Evolutionary conservation across 352 stramenopile species (phyloP), one percentile per base, ranked within the genome.

Genomic region (Bremia lactucae): DNA sequence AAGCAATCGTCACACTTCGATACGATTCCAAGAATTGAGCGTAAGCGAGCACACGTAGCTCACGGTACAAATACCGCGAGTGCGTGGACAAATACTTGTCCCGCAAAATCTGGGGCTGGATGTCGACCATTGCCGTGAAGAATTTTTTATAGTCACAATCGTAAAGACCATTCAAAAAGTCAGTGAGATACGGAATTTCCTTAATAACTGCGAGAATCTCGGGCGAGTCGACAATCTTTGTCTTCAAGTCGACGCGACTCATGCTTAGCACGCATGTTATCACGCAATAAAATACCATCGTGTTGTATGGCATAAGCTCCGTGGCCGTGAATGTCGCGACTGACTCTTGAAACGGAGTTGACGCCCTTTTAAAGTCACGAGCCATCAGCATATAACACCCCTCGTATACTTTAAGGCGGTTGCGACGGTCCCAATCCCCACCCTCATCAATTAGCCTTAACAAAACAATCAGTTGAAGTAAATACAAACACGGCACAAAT

Each of bases 1-100:
- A 97, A 26, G 81, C 62, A 41, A 99, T 83, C 22, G 95, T 98
- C 14, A 99, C 96, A 42, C 83, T 88, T 52, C 77, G 77, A 66
- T 99, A 99, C 2, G 94, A 94, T 56, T 98, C 94, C 40, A 99
- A 76, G 72, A 98, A 99, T 66, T 99, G 95, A 42, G 87, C 76
- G 65, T 98, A 98, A 10, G 87, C 96, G 10, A 98, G 61, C 38
- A 99, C 90, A 42, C 97, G 93, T 38, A 98, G 64, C 70, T 99
- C 96, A 40, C 95, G 83, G 58, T 99, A 92, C 49, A 98, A 71
- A 65, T 92, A 98, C 18, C 83, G 71, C 21, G 80, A 69, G 66
- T 98, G 93, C 1, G 69, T 77, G 25, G 87, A 83, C 21, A 98
- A 67, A 70, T 97, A 98, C 53, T 95, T 94, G 66, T 98, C 94